These are phyloP conservation scores for Malus hybrid DNA, from an alignment of 331 rosid species.

Conservation along the genomic window DNA sequence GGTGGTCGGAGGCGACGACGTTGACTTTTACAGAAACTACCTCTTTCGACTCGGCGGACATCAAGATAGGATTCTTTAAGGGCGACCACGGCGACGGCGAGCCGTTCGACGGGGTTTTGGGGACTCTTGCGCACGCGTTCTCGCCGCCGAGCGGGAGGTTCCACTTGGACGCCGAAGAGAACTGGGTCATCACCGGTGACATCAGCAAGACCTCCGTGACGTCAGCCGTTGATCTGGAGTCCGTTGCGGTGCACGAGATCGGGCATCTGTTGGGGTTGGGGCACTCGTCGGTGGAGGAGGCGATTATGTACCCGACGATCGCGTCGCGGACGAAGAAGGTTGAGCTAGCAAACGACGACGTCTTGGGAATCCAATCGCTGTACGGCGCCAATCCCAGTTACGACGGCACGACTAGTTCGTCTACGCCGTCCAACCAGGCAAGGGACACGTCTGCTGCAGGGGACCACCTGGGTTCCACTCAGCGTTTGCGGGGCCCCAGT, in stretches of 20 bases:
- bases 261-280: constrained; percentile 85
- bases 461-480: neutral
- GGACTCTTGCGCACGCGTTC: constrained; percentile 87
- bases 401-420: constrained; percentile 7
- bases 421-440: constrained; percentile 28
- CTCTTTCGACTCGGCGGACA: constrained; percentile 27
- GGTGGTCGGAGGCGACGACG: constrained; percentile 65
- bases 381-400: constrained; percentile 69
- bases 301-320: constrained; percentile 85
- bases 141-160: constrained; percentile 72
- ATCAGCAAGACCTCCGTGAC: constrained; percentile 22
- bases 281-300: constrained; percentile 59
- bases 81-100: constrained; percentile 94
- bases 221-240: constrained; percentile 64
- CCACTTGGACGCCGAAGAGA: constrained; percentile 60
- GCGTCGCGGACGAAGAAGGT: constrained; percentile 51
- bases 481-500: constrained; percentile 12
- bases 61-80: constrained; percentile 50
- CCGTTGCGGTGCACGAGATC: constrained; percentile 85
- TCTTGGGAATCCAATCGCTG: constrained; percentile 54
- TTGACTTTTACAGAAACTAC: constrained; percentile 34
- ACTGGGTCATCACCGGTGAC: constrained; percentile 68
- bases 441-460: constrained; percentile 37
- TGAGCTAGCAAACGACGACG: constrained; percentile 46
- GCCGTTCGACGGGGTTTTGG: constrained; percentile 66